Evolutionary conservation across 805 yeast species (phyloP).

Genomic region (Candida ulmi): DNA sequence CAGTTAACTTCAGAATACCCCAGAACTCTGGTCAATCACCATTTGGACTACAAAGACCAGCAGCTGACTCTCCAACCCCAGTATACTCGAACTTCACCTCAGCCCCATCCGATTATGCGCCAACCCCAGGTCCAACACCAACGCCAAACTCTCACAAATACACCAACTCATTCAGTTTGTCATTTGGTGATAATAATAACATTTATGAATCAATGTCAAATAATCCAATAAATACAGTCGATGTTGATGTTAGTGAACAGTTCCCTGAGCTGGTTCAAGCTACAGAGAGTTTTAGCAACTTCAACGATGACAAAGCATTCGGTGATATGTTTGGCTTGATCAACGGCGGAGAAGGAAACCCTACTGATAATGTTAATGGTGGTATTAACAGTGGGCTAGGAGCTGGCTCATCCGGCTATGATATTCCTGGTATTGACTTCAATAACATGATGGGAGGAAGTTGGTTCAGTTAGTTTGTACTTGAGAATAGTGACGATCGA

Average conservation of each 20-base stretch:
- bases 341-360: neutral
- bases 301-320: slow-evolving; percentile 12
- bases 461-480: slow-evolving; percentile 17
- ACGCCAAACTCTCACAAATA: neutral
- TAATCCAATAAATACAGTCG: slow-evolving; percentile 7
- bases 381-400: slow-evolving; percentile 1
- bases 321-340: slow-evolving; percentile 15
- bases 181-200: slow-evolving; percentile 1
- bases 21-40: neutral
- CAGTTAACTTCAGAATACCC: neutral
- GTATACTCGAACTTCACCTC: neutral
- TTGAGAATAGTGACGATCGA: neutral
- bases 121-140: slow-evolving; percentile 5
- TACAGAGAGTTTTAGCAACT: slow-evolving; percentile 7
- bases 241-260: slow-evolving; percentile 6
- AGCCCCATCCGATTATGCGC: neutral
- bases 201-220: neutral
- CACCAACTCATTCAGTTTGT: slow-evolving; percentile 5
- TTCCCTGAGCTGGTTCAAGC: slow-evolving; percentile 10
- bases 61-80: neutral
- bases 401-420: neutral
- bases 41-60: neutral
- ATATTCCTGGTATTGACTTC: slow-evolving; percentile 7
- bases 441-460: slow-evolving; percentile 15
- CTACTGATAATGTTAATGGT: neutral